Conservation (phyloP, 345 rosid species). For the Gossypium australe region DNA sequence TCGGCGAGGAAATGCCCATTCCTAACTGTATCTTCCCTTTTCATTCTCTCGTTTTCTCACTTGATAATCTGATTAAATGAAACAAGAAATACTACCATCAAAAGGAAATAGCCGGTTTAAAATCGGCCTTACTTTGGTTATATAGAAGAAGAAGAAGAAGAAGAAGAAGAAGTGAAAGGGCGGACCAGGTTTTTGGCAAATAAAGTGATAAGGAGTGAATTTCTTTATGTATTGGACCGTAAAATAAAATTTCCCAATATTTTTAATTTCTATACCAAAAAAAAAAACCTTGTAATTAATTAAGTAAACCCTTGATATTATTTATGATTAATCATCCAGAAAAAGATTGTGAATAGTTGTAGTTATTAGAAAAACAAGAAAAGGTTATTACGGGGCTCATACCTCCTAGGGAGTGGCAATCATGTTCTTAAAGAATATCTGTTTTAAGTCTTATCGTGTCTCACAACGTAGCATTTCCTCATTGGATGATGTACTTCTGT, state of each 20-base stretch:
- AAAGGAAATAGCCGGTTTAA: background rate
- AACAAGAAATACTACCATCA: background rate
- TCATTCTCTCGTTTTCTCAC: background rate
- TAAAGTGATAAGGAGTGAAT: background rate
- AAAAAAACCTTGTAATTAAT: no score
- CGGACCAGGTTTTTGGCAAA: background rate
- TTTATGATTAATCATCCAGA: no score
- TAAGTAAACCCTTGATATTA: no score
- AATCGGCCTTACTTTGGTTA: background rate
- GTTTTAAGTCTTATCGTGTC: background rate
- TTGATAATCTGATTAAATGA: background rate
- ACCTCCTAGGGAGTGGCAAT: background rate
- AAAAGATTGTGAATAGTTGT: no score
- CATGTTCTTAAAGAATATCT: background rate
- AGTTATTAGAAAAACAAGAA: no score
- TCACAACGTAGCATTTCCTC: background rate
- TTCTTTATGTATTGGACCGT: no score
- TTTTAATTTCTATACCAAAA: no score
- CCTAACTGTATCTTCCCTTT: constrained; percentile 17
- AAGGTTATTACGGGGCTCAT: background rate
- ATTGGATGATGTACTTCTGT: background rate
- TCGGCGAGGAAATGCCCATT: constrained; percentile 16
- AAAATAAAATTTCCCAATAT: no score
- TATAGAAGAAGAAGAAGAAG: background rate
- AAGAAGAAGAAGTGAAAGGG: background rate